phyloP scores from a whole-genome alignment of 768 basidiomycete species.

The Filobasidium floriforme region DNA sequence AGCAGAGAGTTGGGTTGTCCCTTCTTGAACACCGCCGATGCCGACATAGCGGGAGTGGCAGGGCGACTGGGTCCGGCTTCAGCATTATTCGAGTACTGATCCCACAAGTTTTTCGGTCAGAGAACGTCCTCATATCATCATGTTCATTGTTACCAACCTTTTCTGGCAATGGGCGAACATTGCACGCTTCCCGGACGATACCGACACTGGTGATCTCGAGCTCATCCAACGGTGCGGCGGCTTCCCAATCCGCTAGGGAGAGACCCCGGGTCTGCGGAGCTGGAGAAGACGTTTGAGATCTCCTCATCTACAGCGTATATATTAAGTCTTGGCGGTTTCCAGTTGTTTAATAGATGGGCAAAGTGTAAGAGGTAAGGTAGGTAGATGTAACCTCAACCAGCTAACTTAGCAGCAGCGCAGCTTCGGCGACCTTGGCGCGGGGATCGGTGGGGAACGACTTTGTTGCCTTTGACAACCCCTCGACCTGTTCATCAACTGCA shows the following conservation, averaged over 20 bases:
- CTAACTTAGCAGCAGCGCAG: no score
- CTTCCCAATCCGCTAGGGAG: constrained; percentile 81
- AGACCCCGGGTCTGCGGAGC: constrained; percentile 19
- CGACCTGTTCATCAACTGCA: no score
- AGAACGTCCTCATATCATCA: neutral
- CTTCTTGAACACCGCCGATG: constrained; percentile 2
- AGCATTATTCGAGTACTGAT: constrained; percentile 2
- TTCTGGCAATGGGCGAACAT: constrained; percentile 58
- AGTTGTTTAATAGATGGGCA: no score
- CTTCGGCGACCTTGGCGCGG: no score
- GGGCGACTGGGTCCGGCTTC: constrained; percentile 11
- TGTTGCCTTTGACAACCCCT: no score
- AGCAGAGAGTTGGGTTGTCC: constrained; percentile 13
- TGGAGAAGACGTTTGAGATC: constrained; percentile 15
- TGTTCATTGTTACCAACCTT: constrained; percentile 53
- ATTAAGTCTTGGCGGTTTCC: no score
- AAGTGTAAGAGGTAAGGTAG: no score
- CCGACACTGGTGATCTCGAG: constrained; percentile 61
- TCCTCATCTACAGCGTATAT: neutral
- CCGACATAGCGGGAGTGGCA: constrained; percentile 11
- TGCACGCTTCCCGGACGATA: constrained; percentile 57
- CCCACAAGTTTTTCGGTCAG: no score
- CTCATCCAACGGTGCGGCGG: constrained; percentile 67
- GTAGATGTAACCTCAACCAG: no score
- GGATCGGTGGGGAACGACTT: no score